Conservation (phyloP, 371 early-diverging fungal genomes). For the Rhizopus microsporus region DNA sequence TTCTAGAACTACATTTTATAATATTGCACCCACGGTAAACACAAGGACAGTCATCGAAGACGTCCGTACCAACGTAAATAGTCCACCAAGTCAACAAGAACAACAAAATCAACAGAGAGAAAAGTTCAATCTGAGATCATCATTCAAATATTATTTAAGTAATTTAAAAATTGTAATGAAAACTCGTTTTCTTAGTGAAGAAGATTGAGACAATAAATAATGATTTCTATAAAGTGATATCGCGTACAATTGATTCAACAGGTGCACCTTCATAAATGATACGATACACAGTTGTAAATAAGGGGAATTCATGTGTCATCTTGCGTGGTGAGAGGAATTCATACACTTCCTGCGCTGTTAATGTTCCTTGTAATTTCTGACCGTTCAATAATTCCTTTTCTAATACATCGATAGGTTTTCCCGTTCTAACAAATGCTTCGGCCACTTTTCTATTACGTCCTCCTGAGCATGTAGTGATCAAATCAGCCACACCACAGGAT, state of each 20-base stretch:
- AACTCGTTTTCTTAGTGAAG: background rate
- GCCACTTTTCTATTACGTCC: slow-evolving; percentile 97
- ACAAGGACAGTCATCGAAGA: background rate
- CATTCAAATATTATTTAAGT: too few species aligned
- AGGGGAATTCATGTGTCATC: slow-evolving; percentile 77
- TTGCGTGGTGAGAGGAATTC: slow-evolving; percentile 71
- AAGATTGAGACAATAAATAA: background rate
- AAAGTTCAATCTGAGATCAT: background rate
- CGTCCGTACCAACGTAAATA: background rate
- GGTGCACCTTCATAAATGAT: slow-evolving; percentile 80
- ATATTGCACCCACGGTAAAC: too few species aligned
- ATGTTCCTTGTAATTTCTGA: slow-evolving; percentile 97
- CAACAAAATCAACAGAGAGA: background rate
- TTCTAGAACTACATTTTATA: slow-evolving; percentile 4
- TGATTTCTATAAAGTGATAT: slow-evolving; percentile 3
- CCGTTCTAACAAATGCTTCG: slow-evolving; percentile 87
- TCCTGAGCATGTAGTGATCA: slow-evolving; percentile 95
- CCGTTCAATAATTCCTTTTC: slow-evolving; percentile 93
- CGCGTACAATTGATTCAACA: slow-evolving; percentile 36
- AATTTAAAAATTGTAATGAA: too few species aligned
- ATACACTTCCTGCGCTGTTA: slow-evolving; percentile 90
- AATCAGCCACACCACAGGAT: slow-evolving; percentile 93
- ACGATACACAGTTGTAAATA: slow-evolving; percentile 86
- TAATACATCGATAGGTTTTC: slow-evolving; percentile 87
- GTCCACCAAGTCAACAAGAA: background rate